A percentile compares a stretch with the other conserved stretches of the same genome.
Evolutionary conservation across 2,329 filamentous ascomycete species (phyloP).

Genomic region (Monilinia fructicola): DNA sequence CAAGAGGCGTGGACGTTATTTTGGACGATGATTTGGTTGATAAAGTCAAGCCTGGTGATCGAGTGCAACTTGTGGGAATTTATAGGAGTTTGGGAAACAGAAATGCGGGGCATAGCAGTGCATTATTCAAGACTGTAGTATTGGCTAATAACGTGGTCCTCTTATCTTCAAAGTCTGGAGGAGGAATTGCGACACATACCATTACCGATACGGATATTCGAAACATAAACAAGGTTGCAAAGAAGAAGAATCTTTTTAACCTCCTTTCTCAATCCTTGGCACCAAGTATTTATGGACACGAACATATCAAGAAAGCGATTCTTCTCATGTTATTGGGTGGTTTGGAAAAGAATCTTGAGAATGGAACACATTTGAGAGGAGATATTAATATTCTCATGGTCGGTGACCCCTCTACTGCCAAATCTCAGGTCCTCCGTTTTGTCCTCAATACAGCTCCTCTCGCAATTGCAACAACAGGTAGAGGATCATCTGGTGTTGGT

Average conservation of each 20-base stretch:
- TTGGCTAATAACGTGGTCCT: slow-evolving; percentile 94
- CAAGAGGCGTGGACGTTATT: slow-evolving; percentile 92
- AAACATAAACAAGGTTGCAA: slow-evolving; percentile 97
- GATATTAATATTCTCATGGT: slow-evolving; percentile 99
- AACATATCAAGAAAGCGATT: slow-evolving; percentile 97
- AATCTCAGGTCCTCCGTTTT: slow-evolving; percentile 96
- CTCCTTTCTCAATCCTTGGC: slow-evolving; percentile 90
- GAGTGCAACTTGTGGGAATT: slow-evolving; percentile 95
- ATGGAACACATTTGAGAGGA: slow-evolving; percentile 94
- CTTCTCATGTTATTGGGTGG: slow-evolving; percentile 91
- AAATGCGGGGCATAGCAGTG: slow-evolving; percentile 85
- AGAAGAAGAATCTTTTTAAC: slow-evolving; percentile 91
- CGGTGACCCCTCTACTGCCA: slow-evolving; percentile 95
- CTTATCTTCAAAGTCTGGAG: slow-evolving; percentile 92
- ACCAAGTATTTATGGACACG: slow-evolving; percentile 94
- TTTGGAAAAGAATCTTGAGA: slow-evolving; percentile 98
- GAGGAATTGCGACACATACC: slow-evolving; percentile 83
- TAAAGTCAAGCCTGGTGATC: slow-evolving; percentile 89
- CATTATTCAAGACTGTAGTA: slow-evolving; percentile 90
- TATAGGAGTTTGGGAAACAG: slow-evolving; percentile 93
- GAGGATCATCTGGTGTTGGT: slow-evolving; percentile 96
- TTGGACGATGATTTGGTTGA: slow-evolving; percentile 96
- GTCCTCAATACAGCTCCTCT: slow-evolving; percentile 95
- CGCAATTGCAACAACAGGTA: slow-evolving; percentile 94
- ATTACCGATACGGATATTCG: slow-evolving; percentile 97